Base-by-base conservation (phyloP, 2,329 filamentous ascomycete genomes). In the Mycosphaerella arachidis region DNA sequence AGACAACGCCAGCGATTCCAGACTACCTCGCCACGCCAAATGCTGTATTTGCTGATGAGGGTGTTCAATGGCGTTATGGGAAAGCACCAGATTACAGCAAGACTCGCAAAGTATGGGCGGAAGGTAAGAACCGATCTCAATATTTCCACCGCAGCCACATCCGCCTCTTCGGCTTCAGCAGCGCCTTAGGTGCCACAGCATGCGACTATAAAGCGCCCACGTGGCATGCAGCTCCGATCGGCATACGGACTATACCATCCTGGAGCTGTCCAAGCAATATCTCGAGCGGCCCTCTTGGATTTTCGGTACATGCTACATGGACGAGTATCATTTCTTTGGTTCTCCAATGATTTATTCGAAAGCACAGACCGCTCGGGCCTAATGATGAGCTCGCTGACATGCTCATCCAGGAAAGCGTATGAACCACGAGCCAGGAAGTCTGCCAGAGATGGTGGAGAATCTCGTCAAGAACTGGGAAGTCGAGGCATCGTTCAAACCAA, bases 381-480 rank as follows among this genome's bases (percentile, higher is more conserved):
- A 16, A n/a, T 18, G 29, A 29, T 46, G 27, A 31, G 35, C 8
- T 24, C n/a, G 61, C 66, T 68, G 50, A 66, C 59, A 20, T 30
- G 20, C 46, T 37, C 3, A 4, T 10, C 29, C 67, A 88, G 85
- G 82, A 56, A 87, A 86, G 72, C 77, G 74, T 37, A 79, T 76
- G 72, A 79, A 74, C 67, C 86, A 88, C 71, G 73, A 74, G 50
- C 76, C 83, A 3, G 79, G 78, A 37, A 85, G 81, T 58, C 80
- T 89, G 2, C 80, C 83, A 13, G 74, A 80, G 53, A 79, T 89
- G 4, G 85, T 89, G 43, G 82, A 88, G 71, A 89, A 88, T 69
- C 80, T 89, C 1, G 86, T 89, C 69, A 88, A 89, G 76, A 89
- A 89, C 71, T 89, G 86, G 86, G 86, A 89, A 72, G 82, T 88